Percentiles rank a stretch among this genome's conserved stretches.
Conservation (phyloP, 2,329 filamentous ascomycete species). For the Nothophoma quercina region DNA sequence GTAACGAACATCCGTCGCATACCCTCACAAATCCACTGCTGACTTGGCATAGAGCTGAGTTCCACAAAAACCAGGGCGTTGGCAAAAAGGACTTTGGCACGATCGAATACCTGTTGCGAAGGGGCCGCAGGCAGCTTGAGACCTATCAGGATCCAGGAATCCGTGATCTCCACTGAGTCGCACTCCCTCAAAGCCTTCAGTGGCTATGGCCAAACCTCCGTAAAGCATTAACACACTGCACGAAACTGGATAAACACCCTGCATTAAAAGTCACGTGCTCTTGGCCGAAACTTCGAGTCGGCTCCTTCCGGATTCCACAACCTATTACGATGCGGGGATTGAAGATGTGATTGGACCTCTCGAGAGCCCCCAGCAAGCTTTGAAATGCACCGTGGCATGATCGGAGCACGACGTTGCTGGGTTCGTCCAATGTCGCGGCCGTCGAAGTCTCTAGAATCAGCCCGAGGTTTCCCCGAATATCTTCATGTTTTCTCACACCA, state of each 20-base stretch:
- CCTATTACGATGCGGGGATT: not conserved
- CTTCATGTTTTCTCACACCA: conserved; percentile 25
- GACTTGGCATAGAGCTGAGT: conserved; percentile 68
- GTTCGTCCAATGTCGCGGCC: conserved; percentile 17
- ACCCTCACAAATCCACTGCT: not conserved
- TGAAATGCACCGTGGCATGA: not conserved
- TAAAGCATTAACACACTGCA: too few species aligned
- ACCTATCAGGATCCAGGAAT: conserved; percentile 82
- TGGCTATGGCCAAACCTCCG: too few species aligned
- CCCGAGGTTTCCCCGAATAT: conserved; percentile 34
- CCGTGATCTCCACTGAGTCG: conserved; percentile 61
- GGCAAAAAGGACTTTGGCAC: conserved; percentile 86
- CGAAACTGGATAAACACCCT: not conserved
- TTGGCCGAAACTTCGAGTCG: conserved; percentile 2
- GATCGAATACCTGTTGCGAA: conserved; percentile 84
- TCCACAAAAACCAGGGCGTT: conserved; percentile 71
- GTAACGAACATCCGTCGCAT: conserved; percentile 49
- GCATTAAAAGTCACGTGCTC: conserved; percentile 21
- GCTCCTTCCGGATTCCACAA: not conserved
- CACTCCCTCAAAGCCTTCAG: too few species aligned
- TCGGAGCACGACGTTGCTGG: not conserved
- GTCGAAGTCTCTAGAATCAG: conserved; percentile 32
- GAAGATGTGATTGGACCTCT: not conserved
- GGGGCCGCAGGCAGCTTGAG: conserved; percentile 82
- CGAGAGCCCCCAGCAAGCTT: not conserved